A percentile compares a stretch with the other conserved stretches of the same genome.
These are phyloP conservation scores for Kwoniella heveanensis DNA, from an alignment of 768 basidiomycete genomes.

Conservation along the genomic window DNA sequence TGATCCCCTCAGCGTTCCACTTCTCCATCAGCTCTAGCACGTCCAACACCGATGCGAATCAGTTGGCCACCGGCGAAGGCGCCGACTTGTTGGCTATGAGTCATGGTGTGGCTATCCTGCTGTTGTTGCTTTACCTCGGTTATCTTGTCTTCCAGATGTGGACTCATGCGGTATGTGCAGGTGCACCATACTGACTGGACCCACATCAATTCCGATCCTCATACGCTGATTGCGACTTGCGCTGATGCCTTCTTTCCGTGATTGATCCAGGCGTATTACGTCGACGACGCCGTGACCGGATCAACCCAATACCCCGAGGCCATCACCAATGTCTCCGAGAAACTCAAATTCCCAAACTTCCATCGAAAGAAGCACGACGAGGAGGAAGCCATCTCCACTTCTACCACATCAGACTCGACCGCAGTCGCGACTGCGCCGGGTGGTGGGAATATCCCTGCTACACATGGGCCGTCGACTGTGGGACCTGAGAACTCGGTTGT, in stretches of 20 bases:
- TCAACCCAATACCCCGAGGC: conserved; percentile 45
- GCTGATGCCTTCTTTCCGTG: no score
- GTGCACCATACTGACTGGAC: background rate
- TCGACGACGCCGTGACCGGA: conserved; percentile 41
- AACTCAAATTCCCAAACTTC: conserved; percentile 25
- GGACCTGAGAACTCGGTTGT: conserved; percentile 7
- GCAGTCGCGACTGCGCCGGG: background rate
- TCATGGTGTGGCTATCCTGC: conserved; percentile 61
- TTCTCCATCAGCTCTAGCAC: conserved; percentile 34
- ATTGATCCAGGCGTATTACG: conserved; percentile 37
- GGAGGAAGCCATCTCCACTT: conserved; percentile 21
- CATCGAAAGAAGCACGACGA: conserved; percentile 42
- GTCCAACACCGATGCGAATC: conserved; percentile 45
- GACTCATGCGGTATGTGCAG: conserved; percentile 60
- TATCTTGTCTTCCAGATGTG: conserved; percentile 64
- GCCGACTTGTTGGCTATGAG: conserved; percentile 60
- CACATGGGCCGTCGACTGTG: conserved; percentile 12
- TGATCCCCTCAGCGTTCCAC: conserved; percentile 57
- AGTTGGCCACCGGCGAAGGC: conserved; percentile 55
- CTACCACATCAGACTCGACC: conserved; percentile 4
- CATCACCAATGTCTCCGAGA: conserved; percentile 36
- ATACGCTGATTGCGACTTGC: no score
- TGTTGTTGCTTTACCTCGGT: conserved; percentile 59
- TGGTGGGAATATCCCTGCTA: conserved; percentile 10
- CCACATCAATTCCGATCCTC: no score